Conservation (phyloP, 768 basidiomycete species). For the Termitomyces sp. region DNA sequence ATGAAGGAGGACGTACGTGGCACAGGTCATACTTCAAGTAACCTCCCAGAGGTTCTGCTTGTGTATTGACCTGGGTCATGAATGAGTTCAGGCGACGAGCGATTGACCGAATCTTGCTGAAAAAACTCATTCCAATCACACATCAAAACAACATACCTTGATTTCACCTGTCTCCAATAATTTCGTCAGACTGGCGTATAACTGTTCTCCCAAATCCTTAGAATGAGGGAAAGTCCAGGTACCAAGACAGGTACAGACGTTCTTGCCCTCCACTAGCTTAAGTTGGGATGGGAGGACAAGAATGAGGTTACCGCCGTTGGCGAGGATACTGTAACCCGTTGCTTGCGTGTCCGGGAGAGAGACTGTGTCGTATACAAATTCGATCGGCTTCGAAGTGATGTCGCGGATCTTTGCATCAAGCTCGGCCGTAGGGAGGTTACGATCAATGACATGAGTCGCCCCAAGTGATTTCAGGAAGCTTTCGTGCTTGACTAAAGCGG, state of each 20-base stretch:
- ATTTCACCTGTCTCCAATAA: conserved; percentile 12
- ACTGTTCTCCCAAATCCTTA: conserved; percentile 6
- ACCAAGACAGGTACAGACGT: conserved; percentile 1
- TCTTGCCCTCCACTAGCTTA: conserved; percentile 10
- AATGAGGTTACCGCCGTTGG: conserved; percentile 29
- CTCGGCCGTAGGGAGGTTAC: not conserved
- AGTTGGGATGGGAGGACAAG: conserved; percentile 18
- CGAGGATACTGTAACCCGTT: conserved; percentile 32
- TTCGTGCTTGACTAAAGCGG: conserved; percentile 3
- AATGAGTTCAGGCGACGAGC: too few relatives aligned
- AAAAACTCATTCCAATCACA: not conserved
- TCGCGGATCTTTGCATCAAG: conserved; percentile 10
- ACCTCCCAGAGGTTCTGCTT: not conserved
- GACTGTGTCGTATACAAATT: conserved; percentile 25
- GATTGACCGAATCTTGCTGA: too few relatives aligned
- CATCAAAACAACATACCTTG: not conserved
- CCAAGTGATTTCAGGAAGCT: conserved; percentile 3
- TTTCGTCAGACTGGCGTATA: conserved; percentile 8
- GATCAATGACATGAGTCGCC: conserved; percentile 23
- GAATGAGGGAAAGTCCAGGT: conserved; percentile 7
- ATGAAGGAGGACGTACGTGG: not conserved
- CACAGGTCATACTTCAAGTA: not conserved
- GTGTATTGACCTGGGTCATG: not conserved
- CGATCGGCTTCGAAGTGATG: conserved; percentile 16
- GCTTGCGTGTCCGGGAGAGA: conserved; percentile 33